Base-by-base conservation (phyloP, 2,329 filamentous ascomycete species). In the Ophiostoma quercus region DNA sequence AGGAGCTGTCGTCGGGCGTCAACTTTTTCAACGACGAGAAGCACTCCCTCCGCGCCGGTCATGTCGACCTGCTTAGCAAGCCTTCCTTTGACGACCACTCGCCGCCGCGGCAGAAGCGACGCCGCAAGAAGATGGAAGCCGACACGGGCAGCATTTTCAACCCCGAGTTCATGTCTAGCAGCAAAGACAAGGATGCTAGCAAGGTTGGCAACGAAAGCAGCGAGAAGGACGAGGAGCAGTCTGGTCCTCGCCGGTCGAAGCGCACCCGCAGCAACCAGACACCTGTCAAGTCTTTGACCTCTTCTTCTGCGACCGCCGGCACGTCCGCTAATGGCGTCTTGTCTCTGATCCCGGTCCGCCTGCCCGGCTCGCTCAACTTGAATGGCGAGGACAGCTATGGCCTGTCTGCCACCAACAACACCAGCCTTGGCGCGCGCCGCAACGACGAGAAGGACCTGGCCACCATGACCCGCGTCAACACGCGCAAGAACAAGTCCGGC, bases 401-500 rank as follows among this genome's bases (percentile, higher is more conserved):
- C 25, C 69, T 74, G 25, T 70, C 70, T 3, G 70, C 65, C 19
- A 69, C 70, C 2, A 69, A 66, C 5, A 71, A 73, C 8, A 41
- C 25, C n/a, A 74, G 65, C n/a, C 70, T 72, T 11, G 71, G 71
- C 3, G 68, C 73, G 39, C 73, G 75, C 54, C 77, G 78, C 65
- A 79, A 72, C 71, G 78, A 77, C 16, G 81, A 82, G 60, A 81
- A 81, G 73, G 79, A 82, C 65, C 73, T 82, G 9, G 80, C 80
- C 0, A 76, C 78, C 1, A 71, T 82, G 60, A 83, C 82, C 0
- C 74, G 79, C 3, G 75, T 78, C 67, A 84, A 84, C 71, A 84
- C 82, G 1, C 76, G 80, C 37, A 81, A 80, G 72, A 84, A 84
- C 71, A 82, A 82, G 75, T 79, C 74, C 3, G 76, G 74, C 22